Evolutionary conservation across 169 alveolate genomes (phyloP).

Genomic region (Amoebophrya sp.): DNA sequence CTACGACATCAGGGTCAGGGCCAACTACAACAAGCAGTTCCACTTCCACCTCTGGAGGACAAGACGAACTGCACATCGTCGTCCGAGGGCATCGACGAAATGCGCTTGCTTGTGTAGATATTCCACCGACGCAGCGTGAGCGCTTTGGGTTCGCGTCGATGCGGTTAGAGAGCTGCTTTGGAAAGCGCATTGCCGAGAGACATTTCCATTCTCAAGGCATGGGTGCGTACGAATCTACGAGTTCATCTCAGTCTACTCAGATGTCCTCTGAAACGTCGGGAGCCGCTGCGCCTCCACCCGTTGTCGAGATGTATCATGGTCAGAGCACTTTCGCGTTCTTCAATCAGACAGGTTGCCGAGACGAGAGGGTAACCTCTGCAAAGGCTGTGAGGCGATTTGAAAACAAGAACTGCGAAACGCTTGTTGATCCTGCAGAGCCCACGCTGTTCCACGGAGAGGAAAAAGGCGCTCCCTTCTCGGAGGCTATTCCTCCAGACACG

Average conservation of each 20-base stretch:
- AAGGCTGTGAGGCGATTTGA: neutral
- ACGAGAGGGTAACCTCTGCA: neutral
- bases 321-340: neutral
- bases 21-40: no score
- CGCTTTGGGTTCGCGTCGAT: neutral
- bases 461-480: neutral
- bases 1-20: no score
- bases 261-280: no score
- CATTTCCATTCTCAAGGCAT: neutral
- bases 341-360: neutral
- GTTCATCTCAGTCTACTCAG: no score
- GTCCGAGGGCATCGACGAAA: no score
- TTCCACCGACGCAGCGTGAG: neutral
- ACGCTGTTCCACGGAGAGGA: neutral
- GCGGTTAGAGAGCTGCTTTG: neutral
- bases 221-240: neutral
- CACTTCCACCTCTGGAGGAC: no score
- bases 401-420: neutral
- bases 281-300: no score
- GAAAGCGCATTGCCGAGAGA: neutral
- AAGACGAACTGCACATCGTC: no score
- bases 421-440: neutral
- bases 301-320: neutral
- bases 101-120: neutral
- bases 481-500: neutral